These are phyloP conservation scores for Globisporangium irregulare DNA, from an alignment of 352 stramenopile species.

Conservation along the genomic window DNA sequence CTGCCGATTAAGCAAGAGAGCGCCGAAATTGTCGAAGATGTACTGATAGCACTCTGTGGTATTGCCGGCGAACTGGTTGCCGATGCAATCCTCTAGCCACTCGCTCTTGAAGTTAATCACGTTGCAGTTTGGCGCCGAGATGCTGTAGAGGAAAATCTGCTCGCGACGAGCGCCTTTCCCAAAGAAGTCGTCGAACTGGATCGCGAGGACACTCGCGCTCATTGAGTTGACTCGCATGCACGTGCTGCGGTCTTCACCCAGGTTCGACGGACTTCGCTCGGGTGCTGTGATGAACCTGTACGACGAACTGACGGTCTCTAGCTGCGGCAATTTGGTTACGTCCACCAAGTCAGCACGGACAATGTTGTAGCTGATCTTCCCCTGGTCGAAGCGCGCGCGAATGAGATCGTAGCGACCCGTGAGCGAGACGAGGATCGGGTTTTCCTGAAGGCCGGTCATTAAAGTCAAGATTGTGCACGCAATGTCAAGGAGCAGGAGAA, in stretches of 20 bases:
- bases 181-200: slow-evolving; percentile 47
- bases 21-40: slow-evolving; percentile 51
- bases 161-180: slow-evolving; percentile 29
- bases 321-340: not conserved
- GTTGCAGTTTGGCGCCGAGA: slow-evolving; percentile 37
- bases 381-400: slow-evolving; percentile 18
- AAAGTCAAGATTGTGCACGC: slow-evolving; percentile 27
- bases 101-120: slow-evolving; percentile 36
- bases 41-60: slow-evolving; percentile 33
- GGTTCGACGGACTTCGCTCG: slow-evolving; percentile 28
- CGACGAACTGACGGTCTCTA: not conserved
- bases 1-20: slow-evolving; percentile 24
- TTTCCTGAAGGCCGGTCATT: slow-evolving; percentile 30
- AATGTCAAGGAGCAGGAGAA: slow-evolving; percentile 20
- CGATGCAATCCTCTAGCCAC: slow-evolving; percentile 34
- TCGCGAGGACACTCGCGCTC: slow-evolving; percentile 26
- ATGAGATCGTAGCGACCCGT: slow-evolving; percentile 21
- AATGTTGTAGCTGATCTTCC: slow-evolving; percentile 29
- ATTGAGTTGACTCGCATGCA: slow-evolving; percentile 44
- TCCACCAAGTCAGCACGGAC: slow-evolving; percentile 15
- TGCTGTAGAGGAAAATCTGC: slow-evolving; percentile 36
- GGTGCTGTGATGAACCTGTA: slow-evolving; percentile 24
- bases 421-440: slow-evolving; percentile 20
- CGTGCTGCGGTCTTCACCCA: slow-evolving; percentile 33
- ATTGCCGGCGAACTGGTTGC: slow-evolving; percentile 20